A percentile compares a stretch with the other conserved stretches of the same genome.
These are phyloP conservation scores for Hypoxylon sp. DNA, from an alignment of 2,329 filamentous ascomycete genomes.

Conservation along the genomic window DNA sequence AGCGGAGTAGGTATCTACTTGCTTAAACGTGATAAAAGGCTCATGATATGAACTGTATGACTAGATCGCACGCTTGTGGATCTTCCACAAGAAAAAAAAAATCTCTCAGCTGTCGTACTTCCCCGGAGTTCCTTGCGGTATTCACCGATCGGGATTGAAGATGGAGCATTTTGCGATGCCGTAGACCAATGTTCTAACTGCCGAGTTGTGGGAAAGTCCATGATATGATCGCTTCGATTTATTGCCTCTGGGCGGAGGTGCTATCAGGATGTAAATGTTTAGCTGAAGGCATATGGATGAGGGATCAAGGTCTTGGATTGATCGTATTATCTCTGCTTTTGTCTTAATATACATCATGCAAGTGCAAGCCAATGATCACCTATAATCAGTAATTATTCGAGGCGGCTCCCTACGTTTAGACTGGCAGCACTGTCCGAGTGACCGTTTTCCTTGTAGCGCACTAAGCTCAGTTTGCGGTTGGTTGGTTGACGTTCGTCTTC, in stretches of 20 bases:
- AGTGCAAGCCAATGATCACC: background rate
- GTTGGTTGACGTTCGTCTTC: conserved; percentile 4
- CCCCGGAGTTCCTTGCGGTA: conserved; percentile 20
- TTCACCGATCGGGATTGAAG: conserved; percentile 33
- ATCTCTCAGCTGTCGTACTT: conserved; percentile 26
- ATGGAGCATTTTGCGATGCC: conserved; percentile 22
- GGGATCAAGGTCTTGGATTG: background rate
- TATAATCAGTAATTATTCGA: background rate
- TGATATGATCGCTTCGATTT: conserved; percentile 9
- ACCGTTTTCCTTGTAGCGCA: background rate
- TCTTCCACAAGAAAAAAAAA: conserved; percentile 27
- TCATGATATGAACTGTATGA: conserved; percentile 13
- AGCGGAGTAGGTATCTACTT: conserved; percentile 10
- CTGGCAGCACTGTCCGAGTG: background rate
- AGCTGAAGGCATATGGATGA: background rate
- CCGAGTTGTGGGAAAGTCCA: conserved; percentile 16
- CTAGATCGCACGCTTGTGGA: conserved; percentile 20
- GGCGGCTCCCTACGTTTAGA: background rate
- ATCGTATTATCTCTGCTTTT: too few relatives aligned
- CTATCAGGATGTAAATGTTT: too few relatives aligned
- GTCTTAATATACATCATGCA: conserved; percentile 20
- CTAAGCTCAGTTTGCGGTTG: background rate
- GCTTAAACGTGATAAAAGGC: conserved; percentile 2
- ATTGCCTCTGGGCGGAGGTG: conserved; percentile 7
- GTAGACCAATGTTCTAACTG: conserved; percentile 18